phyloP scores from a whole-genome alignment of 2,329 filamentous ascomycete genomes.

The Fusarium torulosum region DNA sequence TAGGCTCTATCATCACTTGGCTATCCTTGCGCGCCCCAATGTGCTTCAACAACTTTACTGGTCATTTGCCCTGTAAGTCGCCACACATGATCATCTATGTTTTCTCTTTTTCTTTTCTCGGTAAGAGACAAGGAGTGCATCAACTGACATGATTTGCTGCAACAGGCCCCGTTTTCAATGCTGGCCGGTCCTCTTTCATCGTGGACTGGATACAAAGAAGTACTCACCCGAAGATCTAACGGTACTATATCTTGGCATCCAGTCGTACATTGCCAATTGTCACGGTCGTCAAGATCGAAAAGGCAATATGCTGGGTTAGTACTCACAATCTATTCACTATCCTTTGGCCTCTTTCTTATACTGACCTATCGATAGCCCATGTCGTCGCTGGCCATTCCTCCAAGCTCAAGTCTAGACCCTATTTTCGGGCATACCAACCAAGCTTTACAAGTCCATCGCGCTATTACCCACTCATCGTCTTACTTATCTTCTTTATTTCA shows the following conservation, averaged over 20 bases:
- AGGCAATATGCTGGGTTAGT: conserved; percentile 72
- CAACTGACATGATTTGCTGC: conserved; percentile 35
- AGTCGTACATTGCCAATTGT: conserved; percentile 72
- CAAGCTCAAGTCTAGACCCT: no score
- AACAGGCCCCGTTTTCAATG: conserved; percentile 69
- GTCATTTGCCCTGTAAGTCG: no score
- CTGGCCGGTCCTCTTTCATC: conserved; percentile 68
- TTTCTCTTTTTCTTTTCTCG: background rate
- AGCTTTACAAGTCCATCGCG: no score
- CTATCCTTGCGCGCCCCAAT: no score
- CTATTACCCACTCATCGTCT: no score
- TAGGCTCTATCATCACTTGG: conserved; percentile 88
- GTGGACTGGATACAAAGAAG: conserved; percentile 69
- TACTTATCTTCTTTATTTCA: no score
- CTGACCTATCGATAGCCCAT: no score
- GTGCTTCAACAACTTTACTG: no score
- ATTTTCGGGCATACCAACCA: no score
- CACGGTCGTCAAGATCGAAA: conserved; percentile 72
- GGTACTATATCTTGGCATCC: conserved; percentile 73
- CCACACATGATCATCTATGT: conserved; percentile 3
- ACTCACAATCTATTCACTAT: no score
- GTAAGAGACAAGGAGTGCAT: background rate
- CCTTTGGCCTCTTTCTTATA: no score
- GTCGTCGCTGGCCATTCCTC: no score
- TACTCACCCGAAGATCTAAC: conserved; percentile 72